Base-by-base conservation (phyloP, 768 basidiomycete species). In the Boletellus ananiceps region DNA sequence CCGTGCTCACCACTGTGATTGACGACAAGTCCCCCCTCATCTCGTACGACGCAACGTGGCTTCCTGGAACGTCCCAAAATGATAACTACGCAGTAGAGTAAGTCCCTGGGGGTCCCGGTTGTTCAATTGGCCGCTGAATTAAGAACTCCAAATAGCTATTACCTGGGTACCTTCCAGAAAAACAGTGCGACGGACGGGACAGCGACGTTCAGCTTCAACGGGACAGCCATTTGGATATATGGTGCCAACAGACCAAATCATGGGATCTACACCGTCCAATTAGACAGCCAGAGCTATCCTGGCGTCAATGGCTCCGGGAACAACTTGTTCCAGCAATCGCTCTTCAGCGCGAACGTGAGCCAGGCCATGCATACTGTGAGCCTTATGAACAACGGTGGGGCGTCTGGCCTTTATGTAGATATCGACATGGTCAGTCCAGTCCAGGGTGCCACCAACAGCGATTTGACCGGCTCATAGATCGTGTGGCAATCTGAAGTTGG, bases 211-310 rank as follows among this genome's bases (percentile, higher is more conserved):
- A 54, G 58, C n/a, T 80, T 80, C 65, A 74, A 74, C 37, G 79
- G 76, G 16, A 75, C 73, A 8, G 70, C 70, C 4, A 63, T 81
- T 15, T 68, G 71, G 61, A 63, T 81, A 23, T 80, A 70, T 53
- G 79, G 80, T 19, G 70, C 77, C 14, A 76, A 77, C 55, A 69
- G 78, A 40, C 49, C 51, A 3, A 77, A 76, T 49, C 76, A 80
- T 55, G 76, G 79, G 0, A 50, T 45, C 2, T 82, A 73, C 52
- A 66, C 72, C 34, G 67, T 81, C 33, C 63, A 62, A 33, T 54
- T 81, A 2, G 78, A 80, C 60, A 54, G 60, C 25, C 55, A 36
- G 7, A 47, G 41, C 33, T 70, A 61, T 46, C 48, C 65, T 12
- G 49, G 57, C 14, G 39, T 52, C 35, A 68, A 68, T 49, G 77